These are phyloP conservation scores for Fusarium continuum DNA, from an alignment of 2,329 filamentous ascomycete genomes.

Conservation along the genomic window DNA sequence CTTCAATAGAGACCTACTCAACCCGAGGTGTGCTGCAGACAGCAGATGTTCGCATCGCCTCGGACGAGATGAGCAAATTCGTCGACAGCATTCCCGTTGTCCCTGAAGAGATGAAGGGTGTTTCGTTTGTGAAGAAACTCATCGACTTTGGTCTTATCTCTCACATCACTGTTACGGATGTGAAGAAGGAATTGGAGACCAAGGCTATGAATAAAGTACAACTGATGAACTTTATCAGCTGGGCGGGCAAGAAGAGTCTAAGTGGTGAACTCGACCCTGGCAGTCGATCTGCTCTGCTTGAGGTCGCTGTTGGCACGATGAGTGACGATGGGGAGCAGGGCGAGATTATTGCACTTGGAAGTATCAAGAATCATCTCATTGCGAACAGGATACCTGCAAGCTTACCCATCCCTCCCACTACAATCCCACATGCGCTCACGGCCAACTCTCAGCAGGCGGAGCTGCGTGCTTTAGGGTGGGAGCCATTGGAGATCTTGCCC, in stretches of 20 bases:
- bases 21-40: constrained; percentile 88
- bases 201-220: constrained; percentile 84
- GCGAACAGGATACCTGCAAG: constrained; percentile 82
- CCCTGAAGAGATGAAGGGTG: constrained; percentile 76
- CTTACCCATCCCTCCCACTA: constrained; percentile 81
- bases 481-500: constrained; percentile 81
- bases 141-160: constrained; percentile 87
- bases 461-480: constrained; percentile 85
- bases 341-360: constrained; percentile 78
- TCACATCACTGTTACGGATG: constrained; percentile 86
- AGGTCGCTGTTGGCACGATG: constrained; percentile 80
- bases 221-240: constrained; percentile 82
- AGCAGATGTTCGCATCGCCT: constrained; percentile 79
- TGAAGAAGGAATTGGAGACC: constrained; percentile 82
- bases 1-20: constrained; percentile 87
- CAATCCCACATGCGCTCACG: constrained; percentile 86
- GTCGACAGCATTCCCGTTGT: constrained; percentile 89
- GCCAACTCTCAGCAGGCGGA: constrained; percentile 72
- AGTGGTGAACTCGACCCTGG: constrained; percentile 76
- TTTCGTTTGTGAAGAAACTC: constrained; percentile 81
- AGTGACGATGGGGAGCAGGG: constrained; percentile 69
- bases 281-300: constrained; percentile 75
- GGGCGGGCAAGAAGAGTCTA: constrained; percentile 78
- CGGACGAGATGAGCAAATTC: constrained; percentile 74
- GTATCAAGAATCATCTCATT: constrained; percentile 78